Percentiles rank a stretch among this genome's conserved stretches.
These are phyloP conservation scores for Ophiostoma angusticollis DNA, from an alignment of 2,329 filamentous ascomycete species.

Conservation along the genomic window DNA sequence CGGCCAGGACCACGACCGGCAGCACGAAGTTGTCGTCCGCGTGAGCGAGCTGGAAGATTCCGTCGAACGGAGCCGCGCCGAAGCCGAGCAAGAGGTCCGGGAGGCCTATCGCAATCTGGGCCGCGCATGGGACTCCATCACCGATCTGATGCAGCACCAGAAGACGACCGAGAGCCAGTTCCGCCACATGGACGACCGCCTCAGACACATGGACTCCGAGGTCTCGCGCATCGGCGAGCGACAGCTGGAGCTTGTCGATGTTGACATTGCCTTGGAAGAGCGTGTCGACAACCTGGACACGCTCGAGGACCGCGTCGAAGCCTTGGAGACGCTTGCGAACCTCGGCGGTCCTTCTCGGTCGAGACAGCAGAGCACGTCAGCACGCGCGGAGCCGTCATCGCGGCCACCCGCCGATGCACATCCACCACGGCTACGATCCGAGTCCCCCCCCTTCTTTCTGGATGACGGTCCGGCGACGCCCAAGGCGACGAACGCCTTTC, in stretches of 20 bases:
- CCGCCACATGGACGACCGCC: slow-evolving; percentile 27
- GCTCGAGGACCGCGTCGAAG: slow-evolving; percentile 28
- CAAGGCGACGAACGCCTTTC: no score
- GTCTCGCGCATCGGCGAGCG: slow-evolving; percentile 34
- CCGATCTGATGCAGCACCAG: slow-evolving; percentile 29
- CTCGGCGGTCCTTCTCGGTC: no score
- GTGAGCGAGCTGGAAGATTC: slow-evolving; percentile 40
- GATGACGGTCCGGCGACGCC: no score
- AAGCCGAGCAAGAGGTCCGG: slow-evolving; percentile 39
- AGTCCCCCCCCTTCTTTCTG: slow-evolving; percentile 1
- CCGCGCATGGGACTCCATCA: slow-evolving; percentile 39
- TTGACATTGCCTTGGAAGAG: slow-evolving; percentile 40
- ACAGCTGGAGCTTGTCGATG: slow-evolving; percentile 37
- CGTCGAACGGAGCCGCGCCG: slow-evolving; percentile 38
- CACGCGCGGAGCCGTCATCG: slow-evolving; percentile 11
- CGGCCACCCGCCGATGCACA: background rate
- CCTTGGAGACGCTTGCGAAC: slow-evolving; percentile 12
- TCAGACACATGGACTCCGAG: slow-evolving; percentile 27
- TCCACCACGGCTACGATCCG: background rate
- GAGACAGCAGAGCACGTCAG: no score
- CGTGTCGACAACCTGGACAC: slow-evolving; percentile 31
- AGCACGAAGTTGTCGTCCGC: slow-evolving; percentile 28
- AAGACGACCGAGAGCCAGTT: slow-evolving; percentile 25
- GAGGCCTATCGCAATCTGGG: slow-evolving; percentile 41
- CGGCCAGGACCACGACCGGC: slow-evolving; percentile 19